phyloP scores from a whole-genome alignment of 805 yeast species.

The Candida nitratophila region DNA sequence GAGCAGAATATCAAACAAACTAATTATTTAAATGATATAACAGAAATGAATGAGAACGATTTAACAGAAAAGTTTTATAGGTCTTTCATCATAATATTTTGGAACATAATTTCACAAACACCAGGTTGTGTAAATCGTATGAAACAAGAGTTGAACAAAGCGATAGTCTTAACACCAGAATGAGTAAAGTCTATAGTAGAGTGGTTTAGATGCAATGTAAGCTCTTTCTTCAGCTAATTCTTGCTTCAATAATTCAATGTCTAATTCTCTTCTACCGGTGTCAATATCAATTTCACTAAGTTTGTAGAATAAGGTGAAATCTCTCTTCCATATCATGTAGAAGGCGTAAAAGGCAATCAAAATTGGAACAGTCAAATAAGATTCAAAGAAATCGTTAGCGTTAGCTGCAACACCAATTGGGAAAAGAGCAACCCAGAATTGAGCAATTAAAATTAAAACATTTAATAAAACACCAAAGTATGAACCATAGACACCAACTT shows the following conservation, averaged over 20 bases:
- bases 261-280: constrained; percentile 56
- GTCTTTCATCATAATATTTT: too few species aligned
- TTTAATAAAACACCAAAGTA: constrained; percentile 52
- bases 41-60: too few species aligned
- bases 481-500: constrained; percentile 65
- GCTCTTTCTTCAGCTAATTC: constrained; percentile 54
- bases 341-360: constrained; percentile 40
- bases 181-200: constrained; percentile 42
- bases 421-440: constrained; percentile 77
- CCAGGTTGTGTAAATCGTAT: neutral
- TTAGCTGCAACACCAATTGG: constrained; percentile 50
- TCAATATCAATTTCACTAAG: constrained; percentile 50
- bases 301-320: constrained; percentile 36
- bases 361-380: constrained; percentile 60
- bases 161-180: constrained; percentile 44
- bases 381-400: constrained; percentile 55
- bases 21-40: too few species aligned
- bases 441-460: constrained; percentile 57
- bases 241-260: constrained; percentile 47
- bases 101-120: neutral
- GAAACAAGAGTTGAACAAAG: neutral
- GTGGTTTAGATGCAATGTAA: constrained; percentile 36
- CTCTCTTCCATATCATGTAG: constrained; percentile 32
- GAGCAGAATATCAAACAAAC: too few species aligned
- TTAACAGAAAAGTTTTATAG: too few species aligned